Evolutionary conservation across 352 stramenopile species (phyloP).

Genomic region (Phytophthora palmivora): DNA sequence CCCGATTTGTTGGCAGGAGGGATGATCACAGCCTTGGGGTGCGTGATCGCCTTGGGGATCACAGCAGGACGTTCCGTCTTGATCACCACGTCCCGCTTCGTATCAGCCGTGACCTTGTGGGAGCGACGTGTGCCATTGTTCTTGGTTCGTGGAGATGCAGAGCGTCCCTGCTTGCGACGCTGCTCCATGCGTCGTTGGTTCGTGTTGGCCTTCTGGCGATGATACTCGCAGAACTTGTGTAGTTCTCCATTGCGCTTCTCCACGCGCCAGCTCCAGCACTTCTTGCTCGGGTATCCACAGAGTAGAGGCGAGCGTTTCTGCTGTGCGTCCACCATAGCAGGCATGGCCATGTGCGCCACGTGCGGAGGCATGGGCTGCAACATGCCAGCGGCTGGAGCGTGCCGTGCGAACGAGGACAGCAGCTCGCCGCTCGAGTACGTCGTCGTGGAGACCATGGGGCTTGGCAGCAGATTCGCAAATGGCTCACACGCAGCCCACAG

Average conservation of each 20-base stretch:
- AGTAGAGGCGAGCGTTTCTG: slow-evolving; percentile 65
- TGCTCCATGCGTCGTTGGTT: slow-evolving; percentile 88
- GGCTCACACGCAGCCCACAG: slow-evolving; percentile 16
- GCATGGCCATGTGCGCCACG: slow-evolving; percentile 27
- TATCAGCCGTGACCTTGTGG: slow-evolving; percentile 30
- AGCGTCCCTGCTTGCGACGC: slow-evolving; percentile 68
- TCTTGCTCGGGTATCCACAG: slow-evolving; percentile 84
- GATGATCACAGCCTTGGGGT: slow-evolving; percentile 32
- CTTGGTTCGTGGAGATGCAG: slow-evolving; percentile 35
- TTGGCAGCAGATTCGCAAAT: slow-evolving; percentile 44
- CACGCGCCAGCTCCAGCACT: slow-evolving; percentile 82
- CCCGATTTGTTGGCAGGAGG: slow-evolving; percentile 34
- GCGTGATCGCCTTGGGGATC: slow-evolving; percentile 25
- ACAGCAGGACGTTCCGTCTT: slow-evolving; percentile 29
- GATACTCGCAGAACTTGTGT: slow-evolving; percentile 89
- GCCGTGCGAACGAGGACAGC: slow-evolving; percentile 38
- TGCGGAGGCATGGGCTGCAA: slow-evolving; percentile 32
- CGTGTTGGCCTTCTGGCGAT: slow-evolving; percentile 85
- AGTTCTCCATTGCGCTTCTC: slow-evolving; percentile 86
- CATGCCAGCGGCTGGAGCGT: slow-evolving; percentile 7
- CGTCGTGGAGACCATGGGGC: slow-evolving; percentile 36
- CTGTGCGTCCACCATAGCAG: slow-evolving; percentile 14
- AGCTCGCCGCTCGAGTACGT: slow-evolving; percentile 41
- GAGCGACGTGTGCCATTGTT: slow-evolving; percentile 27
- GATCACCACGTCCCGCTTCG: slow-evolving; percentile 32